These are phyloP conservation scores for Glarea lozoyensis DNA, from an alignment of 495 filamentous ascomycete genomes.

Conservation along the genomic window DNA sequence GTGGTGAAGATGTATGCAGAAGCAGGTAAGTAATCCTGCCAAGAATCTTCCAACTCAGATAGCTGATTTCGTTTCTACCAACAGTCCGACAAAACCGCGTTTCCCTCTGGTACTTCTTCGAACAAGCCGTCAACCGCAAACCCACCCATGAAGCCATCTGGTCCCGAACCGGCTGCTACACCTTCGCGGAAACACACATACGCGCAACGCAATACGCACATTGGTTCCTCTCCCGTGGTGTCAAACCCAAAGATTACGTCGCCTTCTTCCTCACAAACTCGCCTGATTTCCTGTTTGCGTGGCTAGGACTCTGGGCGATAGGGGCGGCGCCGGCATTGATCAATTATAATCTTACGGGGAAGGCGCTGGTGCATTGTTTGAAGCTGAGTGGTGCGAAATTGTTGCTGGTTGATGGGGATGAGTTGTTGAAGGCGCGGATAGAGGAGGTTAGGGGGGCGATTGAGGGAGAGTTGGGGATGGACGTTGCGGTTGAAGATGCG, in stretches of 20 bases:
- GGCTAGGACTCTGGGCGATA: constrained; percentile 53
- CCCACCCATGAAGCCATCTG: constrained; percentile 51
- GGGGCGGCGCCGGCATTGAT: constrained; percentile 64
- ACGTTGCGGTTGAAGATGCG: constrained; percentile 40
- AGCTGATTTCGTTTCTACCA: not conserved
- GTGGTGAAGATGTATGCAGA: constrained; percentile 23
- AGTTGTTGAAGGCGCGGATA: constrained; percentile 41
- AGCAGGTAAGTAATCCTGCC: constrained; percentile 21
- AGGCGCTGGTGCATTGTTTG: constrained; percentile 63
- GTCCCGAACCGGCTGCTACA: constrained; percentile 56
- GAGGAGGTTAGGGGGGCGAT: constrained; percentile 40
- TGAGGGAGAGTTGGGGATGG: constrained; percentile 43
- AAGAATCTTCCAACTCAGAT: constrained; percentile 2
- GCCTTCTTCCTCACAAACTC: constrained; percentile 62
- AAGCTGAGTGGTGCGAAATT: constrained; percentile 48
- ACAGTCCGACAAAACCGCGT: constrained; percentile 39
- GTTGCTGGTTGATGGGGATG: constrained; percentile 58
- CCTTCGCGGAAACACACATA: constrained; percentile 48
- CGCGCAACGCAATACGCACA: constrained; percentile 53
- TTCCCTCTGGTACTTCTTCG: constrained; percentile 59
- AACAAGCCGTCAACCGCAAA: constrained; percentile 38
- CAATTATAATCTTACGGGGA: constrained; percentile 60
- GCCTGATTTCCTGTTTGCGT: constrained; percentile 57
- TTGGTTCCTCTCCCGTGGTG: constrained; percentile 51
- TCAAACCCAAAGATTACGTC: constrained; percentile 58